These are phyloP conservation scores for Elongisporangium senticosum DNA, from an alignment of 352 stramenopile genomes.

Conservation along the genomic window DNA sequence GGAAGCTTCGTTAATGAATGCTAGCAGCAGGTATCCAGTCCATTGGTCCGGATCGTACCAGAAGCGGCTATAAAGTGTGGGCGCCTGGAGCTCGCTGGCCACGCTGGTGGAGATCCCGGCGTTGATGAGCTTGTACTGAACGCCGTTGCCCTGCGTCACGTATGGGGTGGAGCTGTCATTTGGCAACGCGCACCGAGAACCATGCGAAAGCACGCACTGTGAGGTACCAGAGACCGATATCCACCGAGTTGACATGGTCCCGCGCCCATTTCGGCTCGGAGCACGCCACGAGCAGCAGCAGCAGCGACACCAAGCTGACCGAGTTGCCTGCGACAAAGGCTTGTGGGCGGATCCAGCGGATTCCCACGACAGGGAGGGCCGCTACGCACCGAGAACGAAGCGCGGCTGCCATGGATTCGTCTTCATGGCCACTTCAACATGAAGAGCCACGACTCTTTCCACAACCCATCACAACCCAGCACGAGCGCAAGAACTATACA, in stretches of 20 bases:
- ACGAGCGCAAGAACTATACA: constrained; percentile 2
- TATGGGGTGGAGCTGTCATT: constrained; percentile 2
- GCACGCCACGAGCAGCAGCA: constrained; percentile 46
- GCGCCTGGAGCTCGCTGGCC: constrained; percentile 10
- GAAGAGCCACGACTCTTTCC: not conserved
- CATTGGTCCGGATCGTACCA: constrained; percentile 18
- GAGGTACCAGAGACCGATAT: constrained; percentile 69
- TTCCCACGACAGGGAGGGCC: not conserved
- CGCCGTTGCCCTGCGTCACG: constrained; percentile 40
- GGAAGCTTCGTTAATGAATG: not conserved
- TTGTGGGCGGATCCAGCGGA: not conserved
- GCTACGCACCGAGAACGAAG: not conserved
- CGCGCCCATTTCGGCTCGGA: constrained; percentile 46
- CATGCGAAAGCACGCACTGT: constrained; percentile 21
- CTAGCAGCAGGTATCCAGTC: constrained; percentile 6
- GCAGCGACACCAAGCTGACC: constrained; percentile 35
- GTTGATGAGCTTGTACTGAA: constrained; percentile 83
- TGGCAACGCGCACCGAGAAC: constrained; percentile 1
- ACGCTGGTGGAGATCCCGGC: constrained; percentile 36
- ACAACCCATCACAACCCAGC: not conserved
- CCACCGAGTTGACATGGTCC: constrained; percentile 65
- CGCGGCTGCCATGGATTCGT: not conserved
- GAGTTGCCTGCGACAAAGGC: constrained; percentile 30
- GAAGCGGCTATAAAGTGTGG: constrained; percentile 27
- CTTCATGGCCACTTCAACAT: not conserved